Percentiles rank a stretch among this genome's conserved stretches.
These are phyloP conservation scores for Acer saccharum DNA, from an alignment of 345 rosid species.

Conservation along the genomic window DNA sequence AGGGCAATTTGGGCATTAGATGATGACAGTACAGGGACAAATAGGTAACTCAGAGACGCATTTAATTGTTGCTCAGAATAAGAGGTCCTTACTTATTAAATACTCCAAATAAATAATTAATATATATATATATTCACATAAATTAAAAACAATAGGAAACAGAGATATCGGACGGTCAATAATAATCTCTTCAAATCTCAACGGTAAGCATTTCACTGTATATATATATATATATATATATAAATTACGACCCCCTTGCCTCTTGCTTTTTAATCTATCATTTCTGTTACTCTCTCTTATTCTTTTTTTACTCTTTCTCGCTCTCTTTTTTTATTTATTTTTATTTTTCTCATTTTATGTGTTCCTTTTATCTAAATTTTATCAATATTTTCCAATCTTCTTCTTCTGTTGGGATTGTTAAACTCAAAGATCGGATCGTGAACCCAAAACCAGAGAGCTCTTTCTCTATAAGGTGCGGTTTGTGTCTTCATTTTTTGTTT, in stretches of 20 bases:
- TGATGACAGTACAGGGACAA: slow-evolving; percentile 23
- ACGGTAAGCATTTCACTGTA: neutral
- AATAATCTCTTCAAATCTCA: neutral
- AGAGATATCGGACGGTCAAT: slow-evolving; percentile 17
- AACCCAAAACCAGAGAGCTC: slow-evolving; percentile 18
- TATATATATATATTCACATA: neutral
- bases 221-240: neutral
- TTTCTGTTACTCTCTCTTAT: neutral
- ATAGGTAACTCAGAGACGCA: slow-evolving; percentile 31
- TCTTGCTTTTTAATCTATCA: neutral
- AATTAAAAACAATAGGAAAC: neutral
- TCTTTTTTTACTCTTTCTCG: neutral
- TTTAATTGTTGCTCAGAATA: slow-evolving; percentile 22
- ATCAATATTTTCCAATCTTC: neutral
- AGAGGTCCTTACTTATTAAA: neutral
- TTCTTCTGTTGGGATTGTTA: slow-evolving; percentile 18
- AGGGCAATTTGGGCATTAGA: slow-evolving; percentile 23
- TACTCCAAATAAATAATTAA: neutral
- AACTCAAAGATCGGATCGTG: slow-evolving; percentile 36
- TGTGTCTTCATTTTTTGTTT: neutral
- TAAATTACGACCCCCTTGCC: neutral
- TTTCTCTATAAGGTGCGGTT: neutral
- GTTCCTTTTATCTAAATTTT: neutral
- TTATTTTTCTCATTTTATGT: neutral
- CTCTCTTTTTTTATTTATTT: neutral